Evolutionary conservation across 1,284 basidiomycete species (phyloP).

Genomic region (Sanghuangporus sanghuang): DNA sequence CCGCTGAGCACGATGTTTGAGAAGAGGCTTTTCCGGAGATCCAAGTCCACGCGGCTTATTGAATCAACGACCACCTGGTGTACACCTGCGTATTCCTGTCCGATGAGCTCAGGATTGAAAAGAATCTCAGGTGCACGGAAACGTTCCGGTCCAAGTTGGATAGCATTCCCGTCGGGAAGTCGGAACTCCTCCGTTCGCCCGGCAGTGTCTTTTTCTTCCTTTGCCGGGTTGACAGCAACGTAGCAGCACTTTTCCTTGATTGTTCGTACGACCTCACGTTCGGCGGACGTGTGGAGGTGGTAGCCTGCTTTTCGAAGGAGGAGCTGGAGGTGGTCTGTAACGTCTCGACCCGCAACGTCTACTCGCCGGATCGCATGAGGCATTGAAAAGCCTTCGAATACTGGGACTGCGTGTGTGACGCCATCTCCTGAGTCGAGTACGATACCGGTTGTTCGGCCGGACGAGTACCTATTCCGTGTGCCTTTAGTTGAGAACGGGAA

Average conservation of each 20-base stretch:
- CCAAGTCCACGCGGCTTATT: slow-evolving; percentile 81
- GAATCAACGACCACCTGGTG: slow-evolving; percentile 94
- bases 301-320: slow-evolving; percentile 93
- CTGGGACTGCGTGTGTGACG: slow-evolving; percentile 63
- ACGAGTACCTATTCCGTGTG: slow-evolving; percentile 75
- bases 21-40: slow-evolving; percentile 92
- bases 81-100: slow-evolving; percentile 94
- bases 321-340: slow-evolving; percentile 94
- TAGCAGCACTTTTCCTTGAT: slow-evolving; percentile 99
- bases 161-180: slow-evolving; percentile 91
- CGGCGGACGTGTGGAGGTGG: slow-evolving; percentile 94
- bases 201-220: slow-evolving; percentile 85
- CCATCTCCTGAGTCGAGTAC: slow-evolving; percentile 66
- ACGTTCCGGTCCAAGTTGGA: slow-evolving; percentile 92
- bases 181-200: slow-evolving; percentile 86
- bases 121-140: slow-evolving; percentile 97
- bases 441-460: slow-evolving; percentile 92
- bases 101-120: slow-evolving; percentile 96
- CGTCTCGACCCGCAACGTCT: slow-evolving; percentile 94
- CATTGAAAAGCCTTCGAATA: slow-evolving; percentile 90
- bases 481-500: slow-evolving; percentile 16
- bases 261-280: slow-evolving; percentile 93
- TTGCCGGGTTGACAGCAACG: slow-evolving; percentile 83
- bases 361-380: slow-evolving; percentile 95
- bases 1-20: slow-evolving; percentile 97